Percentiles rank a stretch among this genome's conserved stretches.
phyloP scores from a whole-genome alignment of 163 green algal genomes.

The Chlorella variabilis region DNA sequence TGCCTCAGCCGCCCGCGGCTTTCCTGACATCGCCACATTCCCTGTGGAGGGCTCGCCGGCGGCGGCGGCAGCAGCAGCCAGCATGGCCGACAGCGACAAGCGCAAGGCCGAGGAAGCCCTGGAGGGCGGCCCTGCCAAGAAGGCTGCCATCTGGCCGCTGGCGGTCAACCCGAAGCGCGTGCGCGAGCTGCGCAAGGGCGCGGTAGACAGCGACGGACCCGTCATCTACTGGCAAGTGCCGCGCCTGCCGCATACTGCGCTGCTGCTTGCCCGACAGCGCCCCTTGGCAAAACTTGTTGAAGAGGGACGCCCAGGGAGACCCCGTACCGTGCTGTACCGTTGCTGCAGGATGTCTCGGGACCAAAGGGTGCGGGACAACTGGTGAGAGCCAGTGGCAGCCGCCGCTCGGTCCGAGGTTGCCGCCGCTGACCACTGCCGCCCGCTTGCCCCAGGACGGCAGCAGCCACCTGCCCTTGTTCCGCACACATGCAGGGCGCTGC shows the following conservation, averaged over 20 bases:
- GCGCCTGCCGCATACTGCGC: too few relatives aligned
- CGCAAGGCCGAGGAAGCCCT: constrained; percentile 28
- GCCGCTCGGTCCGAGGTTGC: too few relatives aligned
- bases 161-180: constrained; percentile 57
- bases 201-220: constrained; percentile 57
- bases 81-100: constrained; percentile 30
- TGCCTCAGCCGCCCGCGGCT: background rate
- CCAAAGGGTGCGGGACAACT: constrained; percentile 94
- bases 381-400: too few relatives aligned
- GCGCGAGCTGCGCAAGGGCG: constrained; percentile 62
- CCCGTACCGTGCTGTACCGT: background rate
- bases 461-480: too few relatives aligned
- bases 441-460: too few relatives aligned
- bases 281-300: too few relatives aligned
- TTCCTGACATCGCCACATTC: background rate
- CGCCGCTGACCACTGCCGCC: too few relatives aligned
- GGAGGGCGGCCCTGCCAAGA: constrained; percentile 32
- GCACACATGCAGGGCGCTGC: too few relatives aligned
- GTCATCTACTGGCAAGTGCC: constrained; percentile 82
- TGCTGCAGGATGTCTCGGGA: constrained; percentile 94
- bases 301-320: too few relatives aligned
- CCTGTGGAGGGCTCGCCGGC: background rate
- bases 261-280: too few relatives aligned
- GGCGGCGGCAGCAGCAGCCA: background rate
- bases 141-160: constrained; percentile 5